Percentiles rank a stretch among this genome's conserved stretches.
phyloP scores from a whole-genome alignment of 345 rosid genomes.

The Syzygium oleosum region DNA sequence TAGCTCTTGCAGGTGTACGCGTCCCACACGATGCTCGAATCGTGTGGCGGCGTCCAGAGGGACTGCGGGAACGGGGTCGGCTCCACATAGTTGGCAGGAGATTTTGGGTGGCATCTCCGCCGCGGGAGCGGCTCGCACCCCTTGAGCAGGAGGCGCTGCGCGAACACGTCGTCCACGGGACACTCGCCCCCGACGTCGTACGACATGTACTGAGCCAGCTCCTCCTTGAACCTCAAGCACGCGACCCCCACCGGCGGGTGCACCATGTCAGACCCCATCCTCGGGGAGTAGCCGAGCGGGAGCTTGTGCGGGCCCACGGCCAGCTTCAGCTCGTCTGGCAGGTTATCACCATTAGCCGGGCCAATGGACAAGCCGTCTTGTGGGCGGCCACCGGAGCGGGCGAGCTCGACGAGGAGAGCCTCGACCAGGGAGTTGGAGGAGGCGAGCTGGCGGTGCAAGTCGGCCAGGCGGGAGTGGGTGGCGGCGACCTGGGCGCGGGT shows the following conservation, averaged over 20 bases:
- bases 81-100: slow-evolving; percentile 21
- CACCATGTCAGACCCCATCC: slow-evolving; percentile 23
- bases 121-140: slow-evolving; percentile 52
- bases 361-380: not conserved
- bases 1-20: slow-evolving; percentile 43
- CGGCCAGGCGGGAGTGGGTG: slow-evolving; percentile 11
- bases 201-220: slow-evolving; percentile 27
- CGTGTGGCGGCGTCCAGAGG: slow-evolving; percentile 30
- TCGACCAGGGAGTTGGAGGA: slow-evolving; percentile 25
- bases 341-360: not conserved
- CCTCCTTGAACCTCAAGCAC: slow-evolving; percentile 35
- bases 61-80: slow-evolving; percentile 22
- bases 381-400: not conserved
- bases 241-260: slow-evolving; percentile 26
- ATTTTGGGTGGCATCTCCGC: slow-evolving; percentile 32
- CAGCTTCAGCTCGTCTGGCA: slow-evolving; percentile 23
- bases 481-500: slow-evolving; percentile 23
- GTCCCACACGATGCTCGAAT: slow-evolving; percentile 35
- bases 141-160: slow-evolving; percentile 35
- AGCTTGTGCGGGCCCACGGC: slow-evolving; percentile 30
- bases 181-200: slow-evolving; percentile 39
- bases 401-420: slow-evolving; percentile 17
- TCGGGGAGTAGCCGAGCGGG: slow-evolving; percentile 29
- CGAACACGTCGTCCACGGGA: slow-evolving; percentile 34
- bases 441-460: slow-evolving; percentile 25